phyloP scores from a whole-genome alignment of 176 grass and related monocot genomes.

The Pontederia crassipes region DNA sequence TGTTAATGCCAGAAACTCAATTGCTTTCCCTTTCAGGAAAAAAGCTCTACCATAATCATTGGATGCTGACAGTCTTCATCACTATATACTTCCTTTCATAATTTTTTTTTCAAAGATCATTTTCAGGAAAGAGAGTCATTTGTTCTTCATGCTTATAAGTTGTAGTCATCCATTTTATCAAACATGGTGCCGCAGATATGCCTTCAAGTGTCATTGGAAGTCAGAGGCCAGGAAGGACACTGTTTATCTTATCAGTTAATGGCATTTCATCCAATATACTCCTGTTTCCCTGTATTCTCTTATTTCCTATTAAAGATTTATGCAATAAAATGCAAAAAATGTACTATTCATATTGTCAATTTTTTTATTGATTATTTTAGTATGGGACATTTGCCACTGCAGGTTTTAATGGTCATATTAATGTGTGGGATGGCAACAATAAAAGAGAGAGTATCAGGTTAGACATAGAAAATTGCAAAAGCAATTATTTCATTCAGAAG shows the following conservation, averaged over 20 bases:
- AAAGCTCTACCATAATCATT: too few relatives aligned
- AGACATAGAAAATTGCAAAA: slow-evolving; percentile 6
- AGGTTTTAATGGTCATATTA: slow-evolving; percentile 85
- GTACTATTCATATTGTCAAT: neutral
- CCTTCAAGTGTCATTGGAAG: slow-evolving; percentile 97
- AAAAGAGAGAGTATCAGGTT: slow-evolving; percentile 99
- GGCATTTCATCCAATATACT: slow-evolving; percentile 94
- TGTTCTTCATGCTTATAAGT: too few relatives aligned
- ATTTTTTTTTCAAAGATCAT: neutral
- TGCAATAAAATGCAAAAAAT: neutral
- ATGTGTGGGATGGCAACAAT: slow-evolving; percentile 98
- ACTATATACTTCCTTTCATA: neutral
- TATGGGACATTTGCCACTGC: slow-evolving; percentile 97
- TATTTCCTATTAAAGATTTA: too few relatives aligned
- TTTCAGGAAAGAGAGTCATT: too few relatives aligned
- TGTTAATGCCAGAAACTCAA: too few relatives aligned
- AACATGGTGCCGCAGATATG: slow-evolving; percentile 51
- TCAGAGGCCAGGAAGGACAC: slow-evolving; percentile 84
- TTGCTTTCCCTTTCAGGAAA: too few relatives aligned
- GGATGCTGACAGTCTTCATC: too few relatives aligned
- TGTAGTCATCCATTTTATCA: neutral
- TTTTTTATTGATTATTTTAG: slow-evolving; percentile 23
- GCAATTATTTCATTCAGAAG: neutral
- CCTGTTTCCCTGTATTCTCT: neutral
- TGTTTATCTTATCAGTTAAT: slow-evolving; percentile 95